Conservation (phyloP, 2,329 filamentous ascomycete species). For the Claviceps spartinae region DNA sequence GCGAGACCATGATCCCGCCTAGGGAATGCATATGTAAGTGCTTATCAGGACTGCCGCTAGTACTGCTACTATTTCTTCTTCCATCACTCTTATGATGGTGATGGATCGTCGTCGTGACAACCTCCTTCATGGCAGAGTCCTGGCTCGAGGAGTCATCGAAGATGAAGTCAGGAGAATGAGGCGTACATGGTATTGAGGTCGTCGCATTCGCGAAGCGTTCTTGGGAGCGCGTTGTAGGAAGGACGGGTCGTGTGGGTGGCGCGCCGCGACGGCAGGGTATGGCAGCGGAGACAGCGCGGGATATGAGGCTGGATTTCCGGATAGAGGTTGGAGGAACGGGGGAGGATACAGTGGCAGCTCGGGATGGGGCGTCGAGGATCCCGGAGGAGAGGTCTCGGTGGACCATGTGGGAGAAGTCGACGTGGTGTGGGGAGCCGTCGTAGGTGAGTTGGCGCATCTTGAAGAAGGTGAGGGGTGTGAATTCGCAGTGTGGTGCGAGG, state of each 20-base stretch:
- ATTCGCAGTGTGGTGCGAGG: slow-evolving; percentile 37
- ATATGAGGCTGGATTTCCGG: no score
- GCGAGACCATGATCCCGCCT: slow-evolving; percentile 48
- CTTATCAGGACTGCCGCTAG: slow-evolving; percentile 7
- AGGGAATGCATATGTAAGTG: slow-evolving; percentile 12
- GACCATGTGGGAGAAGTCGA: slow-evolving; percentile 45
- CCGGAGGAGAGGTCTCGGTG: slow-evolving; percentile 42
- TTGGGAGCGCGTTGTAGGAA: no score
- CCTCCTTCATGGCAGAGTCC: slow-evolving; percentile 11
- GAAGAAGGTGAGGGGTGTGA: slow-evolving; percentile 51
- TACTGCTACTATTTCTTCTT: slow-evolving; percentile 1
- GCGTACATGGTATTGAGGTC: no score
- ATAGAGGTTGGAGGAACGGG: no score
- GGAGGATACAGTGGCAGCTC: background rate
- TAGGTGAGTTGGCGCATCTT: slow-evolving; percentile 51
- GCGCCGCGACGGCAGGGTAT: no score
- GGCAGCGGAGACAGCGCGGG: background rate
- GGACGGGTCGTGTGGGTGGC: no score
- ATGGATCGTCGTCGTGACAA: background rate
- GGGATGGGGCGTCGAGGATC: slow-evolving; percentile 8
- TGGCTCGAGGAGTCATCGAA: background rate
- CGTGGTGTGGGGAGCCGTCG: slow-evolving; percentile 31
- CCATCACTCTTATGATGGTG: background rate
- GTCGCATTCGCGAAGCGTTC: no score
- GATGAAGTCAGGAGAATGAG: no score